Conservation (phyloP, 306 rosid genomes). For the Dicorynia guianensis region DNA sequence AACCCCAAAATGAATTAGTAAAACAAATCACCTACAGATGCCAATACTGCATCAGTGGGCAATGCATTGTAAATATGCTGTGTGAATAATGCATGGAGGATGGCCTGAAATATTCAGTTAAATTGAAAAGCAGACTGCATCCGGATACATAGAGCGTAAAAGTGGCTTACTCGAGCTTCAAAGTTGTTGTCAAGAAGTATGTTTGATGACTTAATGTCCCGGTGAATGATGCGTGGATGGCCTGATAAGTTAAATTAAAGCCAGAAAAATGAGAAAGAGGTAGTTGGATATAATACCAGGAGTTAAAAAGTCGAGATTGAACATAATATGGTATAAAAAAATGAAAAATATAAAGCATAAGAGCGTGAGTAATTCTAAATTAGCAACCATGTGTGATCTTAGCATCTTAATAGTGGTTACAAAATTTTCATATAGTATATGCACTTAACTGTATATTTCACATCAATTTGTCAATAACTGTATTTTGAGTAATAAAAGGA, state of each 20-base stretch:
- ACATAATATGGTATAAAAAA: conserved; percentile 12
- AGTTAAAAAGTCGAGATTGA: not conserved
- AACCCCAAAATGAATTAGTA: conserved; percentile 33
- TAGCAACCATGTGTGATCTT: conserved; percentile 15
- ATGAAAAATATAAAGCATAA: not conserved
- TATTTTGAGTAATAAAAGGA: not conserved
- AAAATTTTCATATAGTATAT: conserved; percentile 6
- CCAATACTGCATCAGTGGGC: conserved; percentile 21
- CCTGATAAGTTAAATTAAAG: conserved; percentile 65
- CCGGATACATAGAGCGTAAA: conserved; percentile 30
- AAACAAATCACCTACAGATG: conserved; percentile 5
- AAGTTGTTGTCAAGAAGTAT: conserved; percentile 84
- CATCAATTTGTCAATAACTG: not conserved
- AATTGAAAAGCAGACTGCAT: conserved; percentile 1
- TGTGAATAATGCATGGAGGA: too few relatives aligned
- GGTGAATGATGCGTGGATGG: conserved; percentile 98
- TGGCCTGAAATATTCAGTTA: too few relatives aligned
- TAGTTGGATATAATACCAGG: not conserved
- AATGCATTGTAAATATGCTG: conserved; percentile 2
- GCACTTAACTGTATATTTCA: not conserved
- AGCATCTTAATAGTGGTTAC: conserved; percentile 21
- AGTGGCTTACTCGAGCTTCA: conserved; percentile 82
- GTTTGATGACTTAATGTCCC: conserved; percentile 98
- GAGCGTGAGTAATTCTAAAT: conserved; percentile 8
- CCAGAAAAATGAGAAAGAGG: conserved; percentile 20